Evolutionary conservation across 768 basidiomycete species (phyloP).

Genomic region (Cystofilobasidium macerans): DNA sequence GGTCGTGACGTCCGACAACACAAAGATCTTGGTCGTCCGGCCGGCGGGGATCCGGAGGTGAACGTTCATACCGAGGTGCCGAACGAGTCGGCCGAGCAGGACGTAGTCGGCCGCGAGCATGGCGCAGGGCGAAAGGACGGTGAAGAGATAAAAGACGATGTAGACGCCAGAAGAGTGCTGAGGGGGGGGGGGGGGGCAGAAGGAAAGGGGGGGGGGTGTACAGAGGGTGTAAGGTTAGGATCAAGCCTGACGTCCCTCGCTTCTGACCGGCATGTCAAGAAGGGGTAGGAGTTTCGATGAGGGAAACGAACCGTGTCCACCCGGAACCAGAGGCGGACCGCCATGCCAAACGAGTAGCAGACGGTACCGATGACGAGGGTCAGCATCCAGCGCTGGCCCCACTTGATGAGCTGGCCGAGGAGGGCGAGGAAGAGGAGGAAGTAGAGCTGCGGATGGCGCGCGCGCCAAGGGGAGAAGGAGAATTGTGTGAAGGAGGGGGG

Average conservation of each 20-base stretch:
- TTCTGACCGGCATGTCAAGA: background rate
- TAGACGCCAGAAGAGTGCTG: slow-evolving; percentile 8
- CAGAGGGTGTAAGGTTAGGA: background rate
- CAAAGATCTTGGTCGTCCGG: slow-evolving; percentile 6
- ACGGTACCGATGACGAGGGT: slow-evolving; percentile 14
- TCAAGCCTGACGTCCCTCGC: too few species aligned
- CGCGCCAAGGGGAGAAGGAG: background rate
- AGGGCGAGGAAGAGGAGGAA: background rate
- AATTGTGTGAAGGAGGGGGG: too few species aligned
- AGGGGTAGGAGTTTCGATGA: background rate
- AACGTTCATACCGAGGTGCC: slow-evolving; percentile 23
- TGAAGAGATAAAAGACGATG: slow-evolving; percentile 14
- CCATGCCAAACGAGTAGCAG: slow-evolving; percentile 20
- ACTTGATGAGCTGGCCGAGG: background rate
- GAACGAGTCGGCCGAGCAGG: slow-evolving; percentile 19
- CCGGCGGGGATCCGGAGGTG: slow-evolving; percentile 8
- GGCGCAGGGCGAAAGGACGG: background rate
- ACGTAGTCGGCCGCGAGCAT: slow-evolving; percentile 15
- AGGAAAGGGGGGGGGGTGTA: background rate
- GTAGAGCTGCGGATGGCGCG: slow-evolving; percentile 17
- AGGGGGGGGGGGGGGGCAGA: background rate
- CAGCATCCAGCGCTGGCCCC: slow-evolving; percentile 22
- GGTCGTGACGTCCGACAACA: slow-evolving; percentile 10
- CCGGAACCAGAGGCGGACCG: slow-evolving; percentile 2
- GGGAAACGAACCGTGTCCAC: slow-evolving; percentile 7